Evolutionary conservation across 2,329 filamentous ascomycete species (phyloP).

Genomic region (Cyclaneusma minus): DNA sequence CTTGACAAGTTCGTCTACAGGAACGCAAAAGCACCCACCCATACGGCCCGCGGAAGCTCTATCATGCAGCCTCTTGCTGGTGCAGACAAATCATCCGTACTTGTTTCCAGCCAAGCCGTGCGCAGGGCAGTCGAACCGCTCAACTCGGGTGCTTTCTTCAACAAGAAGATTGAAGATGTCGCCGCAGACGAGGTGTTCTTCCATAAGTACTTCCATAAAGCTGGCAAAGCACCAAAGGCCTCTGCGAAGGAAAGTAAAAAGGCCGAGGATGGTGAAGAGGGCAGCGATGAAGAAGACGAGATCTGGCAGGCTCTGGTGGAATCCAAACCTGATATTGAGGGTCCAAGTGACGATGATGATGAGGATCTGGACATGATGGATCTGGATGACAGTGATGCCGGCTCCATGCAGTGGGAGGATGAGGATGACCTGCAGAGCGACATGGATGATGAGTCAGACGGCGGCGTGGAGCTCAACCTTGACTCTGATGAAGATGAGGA

Average conservation of each 20-base stretch:
- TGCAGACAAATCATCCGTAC: constrained; percentile 39
- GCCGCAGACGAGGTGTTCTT: constrained; percentile 93
- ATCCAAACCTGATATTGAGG: constrained; percentile 63
- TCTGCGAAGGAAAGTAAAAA: constrained; percentile 39
- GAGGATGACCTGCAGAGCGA: constrained; percentile 35
- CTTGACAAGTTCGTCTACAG: constrained; percentile 97
- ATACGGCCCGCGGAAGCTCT: constrained; percentile 57
- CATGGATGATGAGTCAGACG: constrained; percentile 28
- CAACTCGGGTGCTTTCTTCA: constrained; percentile 85
- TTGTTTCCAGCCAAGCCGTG: constrained; percentile 30
- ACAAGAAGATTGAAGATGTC: constrained; percentile 75
- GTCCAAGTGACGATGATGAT: constrained; percentile 39
- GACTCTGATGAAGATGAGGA: constrained; percentile 17
- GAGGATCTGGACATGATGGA: constrained; percentile 32
- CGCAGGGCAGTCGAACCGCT: constrained; percentile 45
- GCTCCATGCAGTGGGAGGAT: constrained; percentile 22
- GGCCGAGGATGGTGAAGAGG: constrained; percentile 29
- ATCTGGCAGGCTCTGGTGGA: constrained; percentile 86
- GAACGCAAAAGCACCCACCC: constrained; percentile 59
- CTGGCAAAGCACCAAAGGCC: constrained; percentile 45
- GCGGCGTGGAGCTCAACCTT: constrained; percentile 24
- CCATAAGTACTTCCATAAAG: constrained; percentile 82
- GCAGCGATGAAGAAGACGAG: constrained; percentile 49
- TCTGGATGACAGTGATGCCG: constrained; percentile 30
- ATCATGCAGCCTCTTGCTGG: constrained; percentile 91